Percentiles rank a stretch among this genome's conserved stretches.
phyloP scores from a whole-genome alignment of 768 basidiomycete genomes.

The Leccinum pellstonianum region DNA sequence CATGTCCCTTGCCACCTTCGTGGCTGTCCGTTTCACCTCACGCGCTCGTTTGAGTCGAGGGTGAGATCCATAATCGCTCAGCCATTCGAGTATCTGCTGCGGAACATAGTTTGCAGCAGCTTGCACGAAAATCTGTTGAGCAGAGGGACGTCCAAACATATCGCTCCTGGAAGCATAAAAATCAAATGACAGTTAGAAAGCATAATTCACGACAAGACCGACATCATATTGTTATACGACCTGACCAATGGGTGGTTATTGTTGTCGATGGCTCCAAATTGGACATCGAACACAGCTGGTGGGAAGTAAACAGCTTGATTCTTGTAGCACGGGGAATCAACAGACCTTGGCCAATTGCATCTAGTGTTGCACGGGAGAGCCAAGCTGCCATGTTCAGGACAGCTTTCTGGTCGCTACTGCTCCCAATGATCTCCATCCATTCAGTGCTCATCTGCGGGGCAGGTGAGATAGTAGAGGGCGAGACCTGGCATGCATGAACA shows the following conservation, averaged over 20 bases:
- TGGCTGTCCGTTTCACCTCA: slow-evolving; percentile 1
- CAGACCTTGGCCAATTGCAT: slow-evolving; percentile 48
- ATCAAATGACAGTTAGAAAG: slow-evolving; percentile 6
- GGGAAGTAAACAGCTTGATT: neutral
- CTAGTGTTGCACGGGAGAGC: neutral
- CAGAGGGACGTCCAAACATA: slow-evolving; percentile 18
- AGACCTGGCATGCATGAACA: neutral
- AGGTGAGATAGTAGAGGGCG: neutral
- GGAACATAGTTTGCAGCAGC: slow-evolving; percentile 16
- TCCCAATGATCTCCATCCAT: neutral
- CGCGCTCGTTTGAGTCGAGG: slow-evolving; percentile 22
- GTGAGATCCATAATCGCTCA: slow-evolving; percentile 29
- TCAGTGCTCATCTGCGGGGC: neutral
- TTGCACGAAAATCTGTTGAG: slow-evolving; percentile 16
- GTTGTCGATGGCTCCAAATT: slow-evolving; percentile 32
- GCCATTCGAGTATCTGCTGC: slow-evolving; percentile 28
- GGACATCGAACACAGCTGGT: slow-evolving; percentile 42
- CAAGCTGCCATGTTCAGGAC: slow-evolving; percentile 26
- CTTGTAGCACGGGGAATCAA: neutral
- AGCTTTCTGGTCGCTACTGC: neutral
- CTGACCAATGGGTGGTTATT: slow-evolving; percentile 11
- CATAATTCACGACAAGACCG: neutral
- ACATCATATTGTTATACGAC: slow-evolving; percentile 15
- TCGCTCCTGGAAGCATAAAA: slow-evolving; percentile 14
- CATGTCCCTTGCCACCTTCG: slow-evolving; percentile 13